Percentiles rank a stretch among this genome's conserved stretches.
Conservation (phyloP, 495 filamentous ascomycete genomes). For the Halenospora varia region DNA sequence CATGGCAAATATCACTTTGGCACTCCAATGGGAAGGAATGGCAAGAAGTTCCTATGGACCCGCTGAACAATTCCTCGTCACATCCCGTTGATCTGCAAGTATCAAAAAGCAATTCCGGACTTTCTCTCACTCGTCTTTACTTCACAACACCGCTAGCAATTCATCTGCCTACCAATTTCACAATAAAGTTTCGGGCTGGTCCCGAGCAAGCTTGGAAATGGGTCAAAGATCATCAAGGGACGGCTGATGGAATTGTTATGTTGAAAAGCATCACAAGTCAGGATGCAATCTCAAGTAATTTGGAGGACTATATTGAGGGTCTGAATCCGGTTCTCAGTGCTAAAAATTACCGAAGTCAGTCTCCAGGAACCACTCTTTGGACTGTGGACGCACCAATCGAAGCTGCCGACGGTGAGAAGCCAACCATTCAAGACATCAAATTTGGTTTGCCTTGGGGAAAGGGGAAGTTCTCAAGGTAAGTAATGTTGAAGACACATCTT, state of each 20-base stretch:
- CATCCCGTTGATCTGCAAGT: slow-evolving; percentile 33
- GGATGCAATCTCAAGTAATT: slow-evolving; percentile 31
- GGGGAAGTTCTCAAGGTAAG: slow-evolving; percentile 31
- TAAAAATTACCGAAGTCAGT: slow-evolving; percentile 55
- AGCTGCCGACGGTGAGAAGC: slow-evolving; percentile 48
- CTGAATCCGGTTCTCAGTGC: slow-evolving; percentile 56
- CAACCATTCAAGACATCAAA: slow-evolving; percentile 48
- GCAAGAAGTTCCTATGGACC: slow-evolving; percentile 39
- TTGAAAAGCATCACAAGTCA: slow-evolving; percentile 30
- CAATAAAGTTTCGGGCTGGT: slow-evolving; percentile 64
- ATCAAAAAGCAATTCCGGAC: slow-evolving; percentile 14
- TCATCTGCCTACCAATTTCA: slow-evolving; percentile 56
- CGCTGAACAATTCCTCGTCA: slow-evolving; percentile 35
- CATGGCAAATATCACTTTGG: slow-evolving; percentile 77
- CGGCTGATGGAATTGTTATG: slow-evolving; percentile 61
- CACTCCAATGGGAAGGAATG: slow-evolving; percentile 56
- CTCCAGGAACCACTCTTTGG: slow-evolving; percentile 70
- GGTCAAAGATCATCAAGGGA: slow-evolving; percentile 59
- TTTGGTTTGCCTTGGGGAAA: slow-evolving; percentile 60
- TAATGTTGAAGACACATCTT: slow-evolving; percentile 24
- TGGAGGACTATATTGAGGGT: slow-evolving; percentile 56
- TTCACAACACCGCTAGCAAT: slow-evolving; percentile 40
- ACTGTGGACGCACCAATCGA: slow-evolving; percentile 52
- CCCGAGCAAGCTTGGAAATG: slow-evolving; percentile 64
- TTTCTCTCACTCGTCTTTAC: slow-evolving; percentile 36